Percentiles rank a stretch among this genome's conserved stretches.
Conservation (phyloP, 2,329 filamentous ascomycete genomes). For the Aspergillus sp. region DNA sequence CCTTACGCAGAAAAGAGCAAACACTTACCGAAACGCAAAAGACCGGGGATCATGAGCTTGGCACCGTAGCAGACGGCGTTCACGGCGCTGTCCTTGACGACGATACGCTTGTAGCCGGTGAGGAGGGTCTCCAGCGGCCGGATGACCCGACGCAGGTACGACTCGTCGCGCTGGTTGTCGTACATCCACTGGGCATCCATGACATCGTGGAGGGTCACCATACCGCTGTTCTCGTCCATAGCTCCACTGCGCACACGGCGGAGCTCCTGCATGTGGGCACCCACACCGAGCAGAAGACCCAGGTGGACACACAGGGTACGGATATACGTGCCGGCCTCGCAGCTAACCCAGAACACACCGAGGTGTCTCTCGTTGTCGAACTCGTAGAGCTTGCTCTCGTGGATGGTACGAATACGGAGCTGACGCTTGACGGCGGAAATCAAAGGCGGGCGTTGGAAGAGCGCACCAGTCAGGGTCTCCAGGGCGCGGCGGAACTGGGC, state of each 20-base stretch:
- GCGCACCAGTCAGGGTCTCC: slow-evolving; percentile 91
- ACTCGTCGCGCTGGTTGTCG: slow-evolving; percentile 94
- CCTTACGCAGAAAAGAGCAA: background rate
- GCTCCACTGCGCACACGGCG: slow-evolving; percentile 90
- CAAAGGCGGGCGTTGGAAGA: slow-evolving; percentile 94
- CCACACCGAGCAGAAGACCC: slow-evolving; percentile 73
- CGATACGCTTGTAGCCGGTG: slow-evolving; percentile 90
- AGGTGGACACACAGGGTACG: slow-evolving; percentile 96
- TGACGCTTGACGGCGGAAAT: slow-evolving; percentile 99
- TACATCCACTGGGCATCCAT: slow-evolving; percentile 94
- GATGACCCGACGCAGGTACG: slow-evolving; percentile 87
- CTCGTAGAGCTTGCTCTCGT: slow-evolving; percentile 94
- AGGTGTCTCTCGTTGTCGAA: slow-evolving; percentile 98
- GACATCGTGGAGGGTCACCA: slow-evolving; percentile 93
- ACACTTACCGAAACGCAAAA: slow-evolving; percentile 78
- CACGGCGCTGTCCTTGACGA: slow-evolving; percentile 95
- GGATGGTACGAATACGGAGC: slow-evolving; percentile 95
- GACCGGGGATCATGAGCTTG: slow-evolving; percentile 97
- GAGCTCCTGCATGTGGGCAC: slow-evolving; percentile 98
- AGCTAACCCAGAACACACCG: slow-evolving; percentile 98
- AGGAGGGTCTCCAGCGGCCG: slow-evolving; percentile 89
- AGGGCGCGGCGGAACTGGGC: slow-evolving; percentile 89
- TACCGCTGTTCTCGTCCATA: slow-evolving; percentile 84
- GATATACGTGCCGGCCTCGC: slow-evolving; percentile 98
- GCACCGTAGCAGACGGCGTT: slow-evolving; percentile 98